These are phyloP conservation scores for Hymenoscyphus infarciens DNA, from an alignment of 2,329 filamentous ascomycete species.

Conservation along the genomic window DNA sequence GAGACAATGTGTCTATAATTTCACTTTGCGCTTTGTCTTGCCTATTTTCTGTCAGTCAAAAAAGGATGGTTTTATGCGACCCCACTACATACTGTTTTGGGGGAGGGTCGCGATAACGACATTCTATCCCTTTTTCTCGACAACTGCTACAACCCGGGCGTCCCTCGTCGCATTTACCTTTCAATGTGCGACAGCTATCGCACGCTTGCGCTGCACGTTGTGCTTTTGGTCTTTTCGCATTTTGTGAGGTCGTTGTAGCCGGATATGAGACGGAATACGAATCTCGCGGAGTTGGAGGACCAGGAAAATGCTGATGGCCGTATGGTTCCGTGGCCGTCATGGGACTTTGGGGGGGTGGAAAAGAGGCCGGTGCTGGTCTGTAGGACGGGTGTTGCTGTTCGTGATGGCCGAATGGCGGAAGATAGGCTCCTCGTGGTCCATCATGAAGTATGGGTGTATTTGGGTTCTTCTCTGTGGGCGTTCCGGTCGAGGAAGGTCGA, in stretches of 20 bases:
- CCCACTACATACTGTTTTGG: conserved; percentile 71
- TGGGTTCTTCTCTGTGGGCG: conserved; percentile 28
- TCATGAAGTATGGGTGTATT: conserved; percentile 28
- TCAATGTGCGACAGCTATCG: conserved; percentile 80
- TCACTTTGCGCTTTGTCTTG: conserved; percentile 57
- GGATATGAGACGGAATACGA: conserved; percentile 29
- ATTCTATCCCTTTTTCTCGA: conserved; percentile 78
- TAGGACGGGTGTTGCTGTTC: conserved; percentile 19
- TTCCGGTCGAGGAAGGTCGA: conserved; percentile 31
- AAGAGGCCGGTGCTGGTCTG: conserved; percentile 19
- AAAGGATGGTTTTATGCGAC: conserved; percentile 36
- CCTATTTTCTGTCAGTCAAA: conserved; percentile 27
- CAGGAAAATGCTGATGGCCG: conserved; percentile 20
- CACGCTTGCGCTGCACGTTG: conserved; percentile 63
- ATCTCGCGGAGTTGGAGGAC: conserved; percentile 19
- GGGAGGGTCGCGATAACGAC: conserved; percentile 85
- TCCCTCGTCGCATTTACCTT: conserved; percentile 88
- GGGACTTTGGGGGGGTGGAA: conserved; percentile 27
- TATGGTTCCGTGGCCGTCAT: conserved; percentile 30
- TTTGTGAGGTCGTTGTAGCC: conserved; percentile 11
- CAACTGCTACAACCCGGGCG: conserved; percentile 76
- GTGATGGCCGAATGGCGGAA: conserved; percentile 25
- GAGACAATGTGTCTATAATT: conserved; percentile 48
- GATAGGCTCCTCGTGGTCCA: conserved; percentile 17
- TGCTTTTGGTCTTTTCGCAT: conserved; percentile 26